Percentiles rank a stretch among this genome's conserved stretches.
Evolutionary conservation across 2,329 filamentous ascomycete genomes (phyloP).

Genomic region (Emydomyces testavorans): DNA sequence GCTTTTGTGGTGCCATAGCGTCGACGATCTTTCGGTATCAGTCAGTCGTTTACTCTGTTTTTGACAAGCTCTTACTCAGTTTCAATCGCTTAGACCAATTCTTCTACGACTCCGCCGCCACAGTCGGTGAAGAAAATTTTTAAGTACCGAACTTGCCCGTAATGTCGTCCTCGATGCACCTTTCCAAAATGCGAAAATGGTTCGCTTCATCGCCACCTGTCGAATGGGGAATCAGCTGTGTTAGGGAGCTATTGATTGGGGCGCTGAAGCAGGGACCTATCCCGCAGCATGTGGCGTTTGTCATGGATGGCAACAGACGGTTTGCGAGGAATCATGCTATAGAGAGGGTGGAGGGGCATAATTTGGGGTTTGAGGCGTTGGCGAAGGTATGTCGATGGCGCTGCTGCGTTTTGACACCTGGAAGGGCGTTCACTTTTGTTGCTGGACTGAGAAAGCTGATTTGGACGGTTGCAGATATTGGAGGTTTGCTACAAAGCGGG

Average conservation of each 20-base stretch:
- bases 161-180: constrained; percentile 44
- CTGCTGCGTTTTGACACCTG: not conserved
- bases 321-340: constrained; percentile 85
- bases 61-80: too few species aligned
- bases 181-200: constrained; percentile 58
- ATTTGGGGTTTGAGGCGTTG: constrained; percentile 87
- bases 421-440: not conserved
- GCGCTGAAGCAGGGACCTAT: constrained; percentile 82
- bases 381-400: constrained; percentile 53
- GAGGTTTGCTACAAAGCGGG: constrained; percentile 98
- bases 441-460: not conserved
- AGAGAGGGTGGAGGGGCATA: constrained; percentile 92
- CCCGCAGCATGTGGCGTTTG: constrained; percentile 93
- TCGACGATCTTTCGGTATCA: not conserved
- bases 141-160: not conserved
- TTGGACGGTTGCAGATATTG: constrained; percentile 52
- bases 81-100: too few species aligned
- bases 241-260: constrained; percentile 77
- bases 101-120: not conserved
- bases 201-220: constrained; percentile 77
- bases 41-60: not conserved
- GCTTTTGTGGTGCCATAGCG: not conserved
- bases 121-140: not conserved
- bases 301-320: constrained; percentile 95
- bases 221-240: constrained; percentile 70